Evolutionary conservation across 345 rosid genomes (phyloP).

Genomic region (Aquilaria sinensis): DNA sequence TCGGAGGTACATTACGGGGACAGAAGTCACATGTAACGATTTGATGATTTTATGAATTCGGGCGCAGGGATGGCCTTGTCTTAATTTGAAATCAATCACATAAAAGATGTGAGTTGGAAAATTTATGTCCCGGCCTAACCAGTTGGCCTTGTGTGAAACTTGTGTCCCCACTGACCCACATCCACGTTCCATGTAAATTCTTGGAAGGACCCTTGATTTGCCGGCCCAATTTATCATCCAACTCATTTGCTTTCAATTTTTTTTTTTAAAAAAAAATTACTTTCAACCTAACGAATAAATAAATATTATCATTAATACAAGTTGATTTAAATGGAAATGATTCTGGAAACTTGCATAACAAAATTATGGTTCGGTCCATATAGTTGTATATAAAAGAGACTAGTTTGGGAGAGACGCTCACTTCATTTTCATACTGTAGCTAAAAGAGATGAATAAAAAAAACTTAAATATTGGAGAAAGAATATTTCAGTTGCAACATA

Average conservation of each 20-base stretch:
- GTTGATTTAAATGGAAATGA: no score
- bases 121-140: constrained; percentile 4
- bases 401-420: no score
- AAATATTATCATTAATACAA: no score
- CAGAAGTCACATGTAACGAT: constrained; percentile 13
- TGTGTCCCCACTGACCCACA: constrained; percentile 18
- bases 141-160: constrained; percentile 15
- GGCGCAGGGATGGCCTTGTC: constrained; percentile 5
- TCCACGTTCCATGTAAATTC: constrained; percentile 19
- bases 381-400: no score
- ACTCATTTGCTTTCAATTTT: not conserved
- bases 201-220: constrained; percentile 13
- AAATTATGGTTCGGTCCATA: no score
- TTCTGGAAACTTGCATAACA: no score
- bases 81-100: constrained; percentile 16
- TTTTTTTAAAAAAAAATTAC: no score
- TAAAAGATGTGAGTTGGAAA: constrained; percentile 15
- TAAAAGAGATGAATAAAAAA: no score
- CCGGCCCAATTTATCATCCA: not conserved
- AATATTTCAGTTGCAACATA: no score
- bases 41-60: not conserved
- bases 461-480: no score
- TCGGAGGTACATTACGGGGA: not conserved
- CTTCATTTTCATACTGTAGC: no score
- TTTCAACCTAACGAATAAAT: no score